These are phyloP conservation scores for Vigna trinervia DNA, from an alignment of 306 rosid species.

Conservation along the genomic window DNA sequence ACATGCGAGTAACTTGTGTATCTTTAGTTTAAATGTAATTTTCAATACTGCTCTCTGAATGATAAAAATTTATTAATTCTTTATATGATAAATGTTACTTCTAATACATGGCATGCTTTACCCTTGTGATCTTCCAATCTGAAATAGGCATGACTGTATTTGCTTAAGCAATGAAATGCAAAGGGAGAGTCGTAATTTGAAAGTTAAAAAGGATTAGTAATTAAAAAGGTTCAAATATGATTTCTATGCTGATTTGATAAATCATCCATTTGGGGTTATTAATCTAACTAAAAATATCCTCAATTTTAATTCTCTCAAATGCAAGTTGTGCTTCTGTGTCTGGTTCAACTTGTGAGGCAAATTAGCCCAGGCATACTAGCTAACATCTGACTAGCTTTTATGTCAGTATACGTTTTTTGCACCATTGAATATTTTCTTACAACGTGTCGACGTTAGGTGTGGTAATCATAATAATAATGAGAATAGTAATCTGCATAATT, in stretches of 20 bases:
- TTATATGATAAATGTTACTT: slow-evolving; percentile 35
- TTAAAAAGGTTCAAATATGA: slow-evolving; percentile 13
- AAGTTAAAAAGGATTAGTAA: neutral
- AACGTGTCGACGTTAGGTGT: neutral
- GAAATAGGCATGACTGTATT: neutral
- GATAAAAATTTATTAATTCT: slow-evolving; percentile 36
- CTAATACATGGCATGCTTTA: slow-evolving; percentile 17
- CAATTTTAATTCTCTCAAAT: slow-evolving; percentile 5
- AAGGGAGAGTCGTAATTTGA: neutral
- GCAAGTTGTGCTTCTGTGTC: slow-evolving; percentile 18
- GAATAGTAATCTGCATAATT: slow-evolving; percentile 26
- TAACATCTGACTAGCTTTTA: neutral
- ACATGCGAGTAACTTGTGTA: slow-evolving; percentile 42
- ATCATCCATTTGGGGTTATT: slow-evolving; percentile 14
- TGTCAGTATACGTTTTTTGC: slow-evolving; percentile 1
- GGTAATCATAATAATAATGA: neutral
- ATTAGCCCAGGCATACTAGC: neutral
- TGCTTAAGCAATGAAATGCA: slow-evolving; percentile 37
- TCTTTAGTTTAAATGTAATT: slow-evolving; percentile 44
- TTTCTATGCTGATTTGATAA: neutral
- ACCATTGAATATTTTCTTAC: slow-evolving; percentile 7
- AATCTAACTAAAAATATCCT: slow-evolving; percentile 1
- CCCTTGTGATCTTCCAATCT: slow-evolving; percentile 16
- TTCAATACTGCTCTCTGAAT: slow-evolving; percentile 28
- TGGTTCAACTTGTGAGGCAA: neutral